These are phyloP conservation scores for Phytophthora pisi DNA, from an alignment of 352 stramenopile species.

Conservation along the genomic window DNA sequence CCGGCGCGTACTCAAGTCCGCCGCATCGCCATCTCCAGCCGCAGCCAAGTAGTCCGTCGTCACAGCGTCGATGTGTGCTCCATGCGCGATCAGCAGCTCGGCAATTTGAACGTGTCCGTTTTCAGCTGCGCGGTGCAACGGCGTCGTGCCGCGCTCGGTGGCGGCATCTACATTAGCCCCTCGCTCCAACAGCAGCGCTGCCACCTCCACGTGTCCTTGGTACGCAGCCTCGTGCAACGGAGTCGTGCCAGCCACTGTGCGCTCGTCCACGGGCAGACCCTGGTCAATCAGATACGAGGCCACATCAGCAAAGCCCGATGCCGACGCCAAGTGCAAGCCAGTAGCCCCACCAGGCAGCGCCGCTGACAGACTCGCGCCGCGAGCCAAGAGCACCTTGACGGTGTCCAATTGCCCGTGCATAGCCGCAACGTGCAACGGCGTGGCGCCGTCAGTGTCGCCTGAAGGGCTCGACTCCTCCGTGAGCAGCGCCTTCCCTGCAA, in stretches of 20 bases:
- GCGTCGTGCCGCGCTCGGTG: slow-evolving; percentile 53
- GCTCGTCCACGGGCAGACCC: slow-evolving; percentile 41
- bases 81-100: slow-evolving; percentile 52
- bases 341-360: slow-evolving; percentile 49
- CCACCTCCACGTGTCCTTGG: slow-evolving; percentile 53
- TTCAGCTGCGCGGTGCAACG: slow-evolving; percentile 59
- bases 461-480: slow-evolving; percentile 25
- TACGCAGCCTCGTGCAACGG: slow-evolving; percentile 58
- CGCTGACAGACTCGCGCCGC: slow-evolving; percentile 49
- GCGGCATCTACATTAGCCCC: slow-evolving; percentile 56
- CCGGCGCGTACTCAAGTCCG: slow-evolving; percentile 9
- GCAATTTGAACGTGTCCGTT: slow-evolving; percentile 57
- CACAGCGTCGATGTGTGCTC: slow-evolving; percentile 64
- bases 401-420: slow-evolving; percentile 70
- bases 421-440: slow-evolving; percentile 59
- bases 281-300: slow-evolving; percentile 51
- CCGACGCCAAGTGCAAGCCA: slow-evolving; percentile 59
- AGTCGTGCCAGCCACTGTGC: slow-evolving; percentile 49
- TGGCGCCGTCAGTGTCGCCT: slow-evolving; percentile 47
- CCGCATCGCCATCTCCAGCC: slow-evolving; percentile 13
- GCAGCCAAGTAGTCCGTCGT: slow-evolving; percentile 55
- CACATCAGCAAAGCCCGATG: slow-evolving; percentile 47
- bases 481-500: slow-evolving; percentile 27
- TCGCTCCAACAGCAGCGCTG: slow-evolving; percentile 42
- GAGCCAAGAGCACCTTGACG: slow-evolving; percentile 49